phyloP scores from a whole-genome alignment of 2,329 filamentous ascomycete genomes.

The Pseudocercospora fijiensis region DNA sequence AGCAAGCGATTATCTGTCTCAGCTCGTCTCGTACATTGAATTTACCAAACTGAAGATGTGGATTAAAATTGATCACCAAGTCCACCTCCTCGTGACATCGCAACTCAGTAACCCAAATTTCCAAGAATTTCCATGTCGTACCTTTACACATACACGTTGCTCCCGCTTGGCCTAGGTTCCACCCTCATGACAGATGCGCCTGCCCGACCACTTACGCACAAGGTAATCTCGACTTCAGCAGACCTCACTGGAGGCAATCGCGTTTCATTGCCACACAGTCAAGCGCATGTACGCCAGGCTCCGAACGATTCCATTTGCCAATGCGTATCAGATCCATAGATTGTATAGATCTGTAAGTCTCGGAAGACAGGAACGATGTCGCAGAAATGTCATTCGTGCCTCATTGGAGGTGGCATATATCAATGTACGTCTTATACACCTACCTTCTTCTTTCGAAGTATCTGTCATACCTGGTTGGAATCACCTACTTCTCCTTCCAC shows the following conservation, averaged over 20 bases:
- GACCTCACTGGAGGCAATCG: conserved; percentile 4
- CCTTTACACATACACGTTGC: conserved; percentile 3
- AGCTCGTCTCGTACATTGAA: too few relatives aligned
- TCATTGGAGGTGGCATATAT: not conserved
- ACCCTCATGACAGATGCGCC: conserved; percentile 9
- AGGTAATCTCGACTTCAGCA: conserved; percentile 1
- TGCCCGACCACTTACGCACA: conserved; percentile 4
- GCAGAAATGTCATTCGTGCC: conserved; percentile 9
- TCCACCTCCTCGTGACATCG: not conserved
- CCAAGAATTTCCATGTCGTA: not conserved
- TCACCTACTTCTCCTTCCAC: not conserved
- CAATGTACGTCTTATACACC: not conserved
- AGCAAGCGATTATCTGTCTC: too few relatives aligned
- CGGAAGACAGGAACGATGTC: not conserved
- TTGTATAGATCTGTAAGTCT: not conserved
- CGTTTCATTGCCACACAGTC: not conserved
- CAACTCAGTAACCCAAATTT: not conserved
- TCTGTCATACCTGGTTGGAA: not conserved
- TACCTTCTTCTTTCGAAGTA: not conserved
- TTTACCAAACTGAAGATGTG: too few relatives aligned
- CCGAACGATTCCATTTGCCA: not conserved
- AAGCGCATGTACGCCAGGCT: not conserved
- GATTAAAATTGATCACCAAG: not conserved
- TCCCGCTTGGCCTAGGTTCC: not conserved
- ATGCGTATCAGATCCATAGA: conserved; percentile 4